Conservation (phyloP, 2,329 filamentous ascomycete species). For the Xylariaceae sp. region DNA sequence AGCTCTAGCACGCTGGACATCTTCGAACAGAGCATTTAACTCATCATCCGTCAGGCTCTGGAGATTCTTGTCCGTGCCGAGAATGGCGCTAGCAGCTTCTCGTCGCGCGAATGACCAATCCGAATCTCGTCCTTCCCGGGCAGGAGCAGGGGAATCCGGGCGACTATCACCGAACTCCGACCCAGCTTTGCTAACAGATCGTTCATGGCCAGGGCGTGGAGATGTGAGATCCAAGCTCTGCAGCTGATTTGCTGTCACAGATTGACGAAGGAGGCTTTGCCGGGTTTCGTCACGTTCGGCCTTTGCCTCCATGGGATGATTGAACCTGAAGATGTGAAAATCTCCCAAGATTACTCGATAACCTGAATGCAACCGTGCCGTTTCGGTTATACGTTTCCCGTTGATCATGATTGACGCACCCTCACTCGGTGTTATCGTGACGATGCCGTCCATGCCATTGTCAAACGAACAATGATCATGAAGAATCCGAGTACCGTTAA, state of each 20-base stretch:
- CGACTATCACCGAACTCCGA: conserved; percentile 82
- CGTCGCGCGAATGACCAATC: conserved; percentile 94
- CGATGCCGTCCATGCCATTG: conserved; percentile 82
- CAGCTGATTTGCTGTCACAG: conserved; percentile 68
- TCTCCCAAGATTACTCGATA: conserved; percentile 95
- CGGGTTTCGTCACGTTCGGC: conserved; percentile 89
- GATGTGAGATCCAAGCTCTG: conserved; percentile 61
- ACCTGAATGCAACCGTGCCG: conserved; percentile 85
- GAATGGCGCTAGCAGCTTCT: conserved; percentile 89
- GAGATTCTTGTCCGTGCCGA: conserved; percentile 91
- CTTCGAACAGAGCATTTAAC: conserved; percentile 89
- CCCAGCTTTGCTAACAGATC: conserved; percentile 76
- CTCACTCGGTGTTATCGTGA: conserved; percentile 87
- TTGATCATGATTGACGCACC: conserved; percentile 99
- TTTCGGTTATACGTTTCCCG: conserved; percentile 84
- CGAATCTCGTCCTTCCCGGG: conserved; percentile 74
- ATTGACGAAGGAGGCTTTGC: conserved; percentile 85
- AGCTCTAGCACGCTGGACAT: conserved; percentile 86
- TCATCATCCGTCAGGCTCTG: conserved; percentile 91
- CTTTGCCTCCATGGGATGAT: conserved; percentile 93
- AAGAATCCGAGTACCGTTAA: conserved; percentile 93
- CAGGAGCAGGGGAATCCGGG: conserved; percentile 78
- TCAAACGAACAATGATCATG: conserved; percentile 94
- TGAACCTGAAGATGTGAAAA: conserved; percentile 99
- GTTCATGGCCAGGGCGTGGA: conserved; percentile 72